Evolutionary conservation across 768 basidiomycete genomes (phyloP), one percentile per base, ranked within the genome.

Genomic region (Lentinula boryana): DNA sequence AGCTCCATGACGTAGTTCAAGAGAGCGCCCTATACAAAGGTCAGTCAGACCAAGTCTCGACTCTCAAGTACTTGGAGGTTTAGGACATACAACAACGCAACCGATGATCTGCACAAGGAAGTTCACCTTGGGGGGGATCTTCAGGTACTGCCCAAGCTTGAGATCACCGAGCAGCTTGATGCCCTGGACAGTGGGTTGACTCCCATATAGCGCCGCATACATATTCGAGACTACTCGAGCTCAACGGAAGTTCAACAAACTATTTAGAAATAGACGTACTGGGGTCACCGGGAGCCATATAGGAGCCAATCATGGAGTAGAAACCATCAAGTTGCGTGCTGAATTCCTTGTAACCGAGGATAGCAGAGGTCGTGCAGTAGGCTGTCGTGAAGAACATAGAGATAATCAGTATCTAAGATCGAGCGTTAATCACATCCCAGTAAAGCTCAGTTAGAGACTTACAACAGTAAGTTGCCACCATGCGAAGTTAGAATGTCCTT

Each of bases 51-150:
- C 31, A 18, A 33, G 8, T 13, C 10, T n/a, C n/a, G n/a, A n/a
- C n/a, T n/a, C n/a, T 4, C 32, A 9, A 32, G n/a, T 12, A 35
- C 2, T 51, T 23, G 21, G 21, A 23, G 46, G 18, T 5, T 23
- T 10, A 9, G 27, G n/a, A 51, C 50, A 4, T 51, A 38, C 60
- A 48, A 74, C 62, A 13, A 58, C 21, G 81, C 69, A 48, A 5
- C 81, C 80, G 46, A 75, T 62, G 31, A 73, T 70, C 65, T 82
- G 81, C 21, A 76, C 77, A 27, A 72, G 67, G 70, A 83, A 82
- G 21, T 79, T 74, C 57, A 75, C 72, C 41, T 78, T 78, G 23
- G 81, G 81, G 6, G 80, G 77, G 23, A 82, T 73, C 72, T 81
- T 82, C 44, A 72, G 66, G 62, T 70, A 62, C 50, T 69, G 68